A percentile compares a stretch with the other conserved stretches of the same genome.
These are phyloP conservation scores for Cephaloascus albidus DNA, from an alignment of 805 yeast genomes.

Conservation along the genomic window DNA sequence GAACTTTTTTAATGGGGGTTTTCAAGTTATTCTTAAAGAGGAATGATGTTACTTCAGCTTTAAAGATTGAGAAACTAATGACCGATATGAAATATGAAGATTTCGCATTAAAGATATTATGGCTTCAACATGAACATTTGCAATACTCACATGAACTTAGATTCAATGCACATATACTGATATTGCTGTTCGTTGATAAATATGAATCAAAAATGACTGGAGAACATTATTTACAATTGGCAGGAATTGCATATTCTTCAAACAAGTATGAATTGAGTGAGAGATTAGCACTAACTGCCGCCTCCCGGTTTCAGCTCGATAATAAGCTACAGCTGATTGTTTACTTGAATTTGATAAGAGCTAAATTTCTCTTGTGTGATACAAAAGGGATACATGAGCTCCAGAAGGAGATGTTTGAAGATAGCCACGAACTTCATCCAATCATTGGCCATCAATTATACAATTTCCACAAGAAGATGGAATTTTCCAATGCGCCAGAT, in stretches of 20 bases:
- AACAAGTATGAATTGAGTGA: no score
- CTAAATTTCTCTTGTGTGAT: background rate
- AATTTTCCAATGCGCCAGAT: background rate
- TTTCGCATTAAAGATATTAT: background rate
- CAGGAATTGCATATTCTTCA: no score
- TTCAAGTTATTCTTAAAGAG: background rate
- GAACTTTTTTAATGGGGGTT: background rate
- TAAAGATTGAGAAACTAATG: background rate
- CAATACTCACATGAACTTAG: no score
- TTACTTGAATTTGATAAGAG: background rate
- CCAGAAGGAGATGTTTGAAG: background rate
- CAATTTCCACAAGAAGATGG: background rate
- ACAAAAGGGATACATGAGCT: background rate
- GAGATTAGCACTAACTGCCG: no score
- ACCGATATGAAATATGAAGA: background rate
- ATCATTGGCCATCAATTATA: background rate
- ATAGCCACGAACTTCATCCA: background rate
- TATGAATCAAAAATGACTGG: no score
- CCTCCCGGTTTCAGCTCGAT: no score
- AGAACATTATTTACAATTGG: no score
- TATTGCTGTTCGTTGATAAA: no score
- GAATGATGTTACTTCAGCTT: background rate
- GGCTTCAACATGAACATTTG: background rate
- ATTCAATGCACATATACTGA: no score
- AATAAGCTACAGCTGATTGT: background rate